Base-by-base conservation (phyloP, 345 rosid genomes). In the Eucalyptus erythrocorys region DNA sequence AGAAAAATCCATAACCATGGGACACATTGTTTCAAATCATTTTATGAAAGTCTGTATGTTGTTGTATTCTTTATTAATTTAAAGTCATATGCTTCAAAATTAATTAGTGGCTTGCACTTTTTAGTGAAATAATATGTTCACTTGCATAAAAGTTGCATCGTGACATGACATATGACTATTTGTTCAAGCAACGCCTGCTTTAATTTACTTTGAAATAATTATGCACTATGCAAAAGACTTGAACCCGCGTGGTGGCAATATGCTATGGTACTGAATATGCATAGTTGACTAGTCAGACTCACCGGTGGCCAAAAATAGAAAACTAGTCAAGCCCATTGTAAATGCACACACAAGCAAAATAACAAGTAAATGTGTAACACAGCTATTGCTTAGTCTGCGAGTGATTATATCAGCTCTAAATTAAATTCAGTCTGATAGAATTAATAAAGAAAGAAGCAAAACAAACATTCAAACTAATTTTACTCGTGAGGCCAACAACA, bases 61-160 rank as follows among this genome's bases (percentile, higher is more conserved):
- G n/a, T 57, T 57, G n/a, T 2, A 11, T 59, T 1, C 2, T 26
- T 59, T 26, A 6, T 26, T 26, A 26, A 59, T 0, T 0, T 57
- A 26, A 57, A 57, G 6, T 57, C 6, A 57, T 26, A 26, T 26
- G n/a, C 64, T 57, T 57, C 64, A 26, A 57, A 57, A 26, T 57
- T 57, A 57, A 26, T 57, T 57, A 3, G n/a, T 19, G 22, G 21
- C 10, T 53, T 53, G 59, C 59, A 53, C 26, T 22, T 53, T 53
- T 53, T 21, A 53, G 59, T 53, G 10, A 53, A 21, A 53, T 53
- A 53, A 53, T 53, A 53, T 21, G 19, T 6, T 51, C 57, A 51
- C 59, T 53, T 7, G 59, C 8, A 53, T 53, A 53, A 53, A 53
- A 21, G 5, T 53, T 53, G 21, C 59, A 53, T 53, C 8, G 27